Percentiles rank a stretch among this genome's conserved stretches.
Conservation (phyloP, 208 protist species). For the Kentomonas sorsogonicus region DNA sequence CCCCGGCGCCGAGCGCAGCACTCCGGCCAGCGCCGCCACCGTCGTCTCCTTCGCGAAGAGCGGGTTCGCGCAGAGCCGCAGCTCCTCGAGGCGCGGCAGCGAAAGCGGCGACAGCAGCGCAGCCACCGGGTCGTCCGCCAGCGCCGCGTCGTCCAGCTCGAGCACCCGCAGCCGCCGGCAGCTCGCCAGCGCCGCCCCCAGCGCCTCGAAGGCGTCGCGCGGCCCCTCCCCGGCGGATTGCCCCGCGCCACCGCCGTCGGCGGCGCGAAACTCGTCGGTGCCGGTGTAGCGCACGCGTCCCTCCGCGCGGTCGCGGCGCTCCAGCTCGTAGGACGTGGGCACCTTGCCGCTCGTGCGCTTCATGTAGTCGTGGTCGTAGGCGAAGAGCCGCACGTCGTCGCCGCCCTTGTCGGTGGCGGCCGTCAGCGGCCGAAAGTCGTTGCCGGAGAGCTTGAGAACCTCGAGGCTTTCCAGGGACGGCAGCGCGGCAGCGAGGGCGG, state of each 20-base stretch:
- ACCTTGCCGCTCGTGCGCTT: conserved; percentile 34
- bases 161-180: conserved; percentile 38
- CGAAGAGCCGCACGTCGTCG: conserved; percentile 41
- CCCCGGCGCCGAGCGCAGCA: conserved; percentile 24
- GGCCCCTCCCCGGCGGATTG: background rate
- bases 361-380: conserved; percentile 60
- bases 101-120: conserved; percentile 19
- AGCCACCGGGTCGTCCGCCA: conserved; percentile 30
- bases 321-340: conserved; percentile 72
- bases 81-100: conserved; percentile 27
- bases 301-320: conserved; percentile 50
- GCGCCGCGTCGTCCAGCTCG: conserved; percentile 44
- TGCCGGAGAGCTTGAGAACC: conserved; percentile 54
- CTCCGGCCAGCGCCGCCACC: conserved; percentile 33
- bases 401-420: background rate
- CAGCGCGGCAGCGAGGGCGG: conserved; percentile 25
- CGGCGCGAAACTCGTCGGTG: conserved; percentile 14
- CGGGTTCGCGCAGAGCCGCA: conserved; percentile 57
- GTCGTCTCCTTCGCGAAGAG: conserved; percentile 33
- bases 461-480: conserved; percentile 25
- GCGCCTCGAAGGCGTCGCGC: conserved; percentile 12
- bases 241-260: background rate
- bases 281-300: conserved; percentile 59
- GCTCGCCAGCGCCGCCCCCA: conserved; percentile 51
- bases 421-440: conserved; percentile 32